Conservation (phyloP, 495 filamentous ascomycete species). For the Filosporella fistucella region DNA sequence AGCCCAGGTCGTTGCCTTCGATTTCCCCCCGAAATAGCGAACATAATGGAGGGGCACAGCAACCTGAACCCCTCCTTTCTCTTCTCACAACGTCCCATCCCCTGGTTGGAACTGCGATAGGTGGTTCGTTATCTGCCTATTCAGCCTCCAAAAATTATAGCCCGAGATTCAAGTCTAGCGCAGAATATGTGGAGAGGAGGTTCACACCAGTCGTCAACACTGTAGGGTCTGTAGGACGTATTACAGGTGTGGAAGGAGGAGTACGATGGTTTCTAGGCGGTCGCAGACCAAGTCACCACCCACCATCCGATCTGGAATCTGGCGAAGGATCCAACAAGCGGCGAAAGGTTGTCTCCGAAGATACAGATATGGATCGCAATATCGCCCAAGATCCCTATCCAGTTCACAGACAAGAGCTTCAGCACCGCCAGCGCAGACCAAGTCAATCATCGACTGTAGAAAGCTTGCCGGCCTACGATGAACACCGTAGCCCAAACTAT, state of each 20-base stretch:
- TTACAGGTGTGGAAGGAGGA: slow-evolving; percentile 78
- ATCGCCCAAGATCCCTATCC: slow-evolving; percentile 37
- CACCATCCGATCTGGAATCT: slow-evolving; percentile 32
- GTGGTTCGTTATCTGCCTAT: slow-evolving; percentile 76
- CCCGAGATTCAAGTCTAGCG: slow-evolving; percentile 75
- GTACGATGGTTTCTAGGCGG: slow-evolving; percentile 70
- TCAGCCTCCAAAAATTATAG: slow-evolving; percentile 80
- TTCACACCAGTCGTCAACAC: slow-evolving; percentile 79
- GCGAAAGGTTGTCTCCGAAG: slow-evolving; percentile 44
- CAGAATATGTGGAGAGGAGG: slow-evolving; percentile 80
- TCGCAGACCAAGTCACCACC: slow-evolving; percentile 33
- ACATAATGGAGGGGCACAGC: slow-evolving; percentile 8
- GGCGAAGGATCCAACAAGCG: slow-evolving; percentile 54
- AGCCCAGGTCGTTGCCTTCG: slow-evolving; percentile 29
- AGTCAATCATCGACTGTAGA: slow-evolving; percentile 44
- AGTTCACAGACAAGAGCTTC: slow-evolving; percentile 26
- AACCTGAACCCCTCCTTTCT: slow-evolving; percentile 70
- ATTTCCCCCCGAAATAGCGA: slow-evolving; percentile 20
- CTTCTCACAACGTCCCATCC: slow-evolving; percentile 78
- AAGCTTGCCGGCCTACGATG: slow-evolving; percentile 75
- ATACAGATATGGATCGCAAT: slow-evolving; percentile 22
- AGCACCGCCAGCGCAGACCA: slow-evolving; percentile 28
- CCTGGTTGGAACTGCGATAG: slow-evolving; percentile 73
- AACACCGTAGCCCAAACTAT: slow-evolving; percentile 67
- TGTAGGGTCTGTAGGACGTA: slow-evolving; percentile 72